phyloP scores from a whole-genome alignment of 306 rosid genomes.

The Vigna trinervia region DNA sequence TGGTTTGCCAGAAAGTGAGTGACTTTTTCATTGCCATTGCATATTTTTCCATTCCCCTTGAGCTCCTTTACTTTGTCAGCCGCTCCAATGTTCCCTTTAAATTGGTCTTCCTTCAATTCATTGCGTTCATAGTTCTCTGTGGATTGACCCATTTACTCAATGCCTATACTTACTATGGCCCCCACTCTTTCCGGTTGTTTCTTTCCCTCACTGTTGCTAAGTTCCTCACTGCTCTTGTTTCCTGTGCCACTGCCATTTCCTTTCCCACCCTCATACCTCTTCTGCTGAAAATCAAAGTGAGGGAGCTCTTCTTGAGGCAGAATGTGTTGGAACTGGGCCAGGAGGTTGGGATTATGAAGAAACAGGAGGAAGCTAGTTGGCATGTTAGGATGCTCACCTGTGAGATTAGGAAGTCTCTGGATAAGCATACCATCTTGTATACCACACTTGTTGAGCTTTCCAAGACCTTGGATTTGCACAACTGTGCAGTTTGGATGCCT shows the following conservation, averaged over 20 bases:
- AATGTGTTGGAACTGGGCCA: slow-evolving; percentile 77
- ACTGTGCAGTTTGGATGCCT: slow-evolving; percentile 93
- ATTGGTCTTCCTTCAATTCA: slow-evolving; percentile 80
- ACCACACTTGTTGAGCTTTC: slow-evolving; percentile 88
- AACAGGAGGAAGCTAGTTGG: slow-evolving; percentile 78
- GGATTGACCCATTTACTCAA: slow-evolving; percentile 88
- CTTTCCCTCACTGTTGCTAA: slow-evolving; percentile 74
- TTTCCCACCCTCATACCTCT: slow-evolving; percentile 78
- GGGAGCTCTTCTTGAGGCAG: slow-evolving; percentile 76
- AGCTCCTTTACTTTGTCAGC: slow-evolving; percentile 85
- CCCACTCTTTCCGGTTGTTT: slow-evolving; percentile 67
- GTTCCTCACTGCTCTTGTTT: slow-evolving; percentile 84
- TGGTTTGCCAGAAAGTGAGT: slow-evolving; percentile 78
- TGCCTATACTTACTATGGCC: slow-evolving; percentile 78
- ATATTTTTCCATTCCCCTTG: slow-evolving; percentile 88
- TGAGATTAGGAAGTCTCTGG: slow-evolving; percentile 77
- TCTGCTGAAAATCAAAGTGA: slow-evolving; percentile 73
- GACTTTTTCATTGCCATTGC: slow-evolving; percentile 90
- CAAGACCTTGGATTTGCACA: slow-evolving; percentile 70
- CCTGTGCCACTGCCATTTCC: slow-evolving; percentile 81
- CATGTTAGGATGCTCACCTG: slow-evolving; percentile 85
- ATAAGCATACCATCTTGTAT: slow-evolving; percentile 76
- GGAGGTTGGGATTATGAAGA: slow-evolving; percentile 88
- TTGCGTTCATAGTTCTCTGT: slow-evolving; percentile 86
- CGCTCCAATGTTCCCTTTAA: slow-evolving; percentile 93